Conservation (phyloP, 2,329 filamentous ascomycete species). For the Cadophora luteo-olivacea region DNA sequence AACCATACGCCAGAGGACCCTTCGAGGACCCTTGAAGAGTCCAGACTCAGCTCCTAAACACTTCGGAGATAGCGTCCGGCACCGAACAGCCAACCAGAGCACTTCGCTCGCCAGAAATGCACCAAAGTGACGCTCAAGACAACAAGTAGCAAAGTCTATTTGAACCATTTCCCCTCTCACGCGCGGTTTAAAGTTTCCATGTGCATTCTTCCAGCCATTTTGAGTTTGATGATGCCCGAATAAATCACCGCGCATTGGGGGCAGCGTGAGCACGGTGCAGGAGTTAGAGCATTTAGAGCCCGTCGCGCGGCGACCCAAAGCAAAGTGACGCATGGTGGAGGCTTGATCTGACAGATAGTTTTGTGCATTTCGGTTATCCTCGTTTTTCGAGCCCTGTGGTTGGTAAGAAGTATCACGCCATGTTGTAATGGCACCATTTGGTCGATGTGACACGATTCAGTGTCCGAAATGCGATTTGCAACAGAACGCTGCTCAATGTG, state of each 20-base stretch:
- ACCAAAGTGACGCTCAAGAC: background rate
- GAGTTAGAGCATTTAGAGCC: no score
- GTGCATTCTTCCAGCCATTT: background rate
- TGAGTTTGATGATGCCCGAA: background rate
- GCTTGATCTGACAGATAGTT: slow-evolving; percentile 8
- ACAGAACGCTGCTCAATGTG: slow-evolving; percentile 10
- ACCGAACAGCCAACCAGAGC: background rate
- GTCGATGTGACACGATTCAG: slow-evolving; percentile 15
- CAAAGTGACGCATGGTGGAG: slow-evolving; percentile 5
- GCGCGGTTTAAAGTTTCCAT: background rate
- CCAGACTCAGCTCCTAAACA: slow-evolving; percentile 5
- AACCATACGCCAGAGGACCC: background rate
- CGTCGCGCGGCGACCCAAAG: background rate
- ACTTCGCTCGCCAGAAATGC: background rate
- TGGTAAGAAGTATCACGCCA: background rate
- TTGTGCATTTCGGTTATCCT: background rate
- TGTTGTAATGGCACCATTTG: background rate
- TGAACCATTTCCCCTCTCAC: background rate
- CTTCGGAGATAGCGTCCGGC: background rate
- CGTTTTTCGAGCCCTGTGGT: slow-evolving; percentile 10
- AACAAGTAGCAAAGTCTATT: slow-evolving; percentile 12
- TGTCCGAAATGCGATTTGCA: slow-evolving; percentile 19
- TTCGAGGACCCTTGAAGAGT: background rate
- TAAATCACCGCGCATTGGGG: no score
- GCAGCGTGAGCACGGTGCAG: no score